Evolutionary conservation across 1,284 basidiomycete genomes (phyloP).

Genomic region (Pseudozyma tsukubaensis): DNA sequence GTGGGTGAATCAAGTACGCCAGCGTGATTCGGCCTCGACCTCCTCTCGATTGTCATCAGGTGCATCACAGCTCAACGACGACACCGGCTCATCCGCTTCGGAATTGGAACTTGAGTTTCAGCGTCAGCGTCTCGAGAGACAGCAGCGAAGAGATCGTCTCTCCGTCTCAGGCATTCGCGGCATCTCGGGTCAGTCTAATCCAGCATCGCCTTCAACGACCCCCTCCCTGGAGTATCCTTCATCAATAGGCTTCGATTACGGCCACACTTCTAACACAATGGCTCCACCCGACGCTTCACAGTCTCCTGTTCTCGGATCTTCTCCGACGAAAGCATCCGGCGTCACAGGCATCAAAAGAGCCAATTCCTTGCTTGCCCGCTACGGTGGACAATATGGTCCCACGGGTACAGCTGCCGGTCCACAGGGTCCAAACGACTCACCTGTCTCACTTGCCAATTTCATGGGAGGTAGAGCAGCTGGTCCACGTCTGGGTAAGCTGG

Average conservation of each 20-base stretch:
- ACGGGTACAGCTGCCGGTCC: constrained; percentile 60
- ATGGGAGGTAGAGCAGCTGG: constrained; percentile 66
- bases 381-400: constrained; percentile 66
- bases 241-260: constrained; percentile 4
- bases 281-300: constrained; percentile 30
- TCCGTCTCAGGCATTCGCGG: constrained; percentile 41
- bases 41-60: constrained; percentile 10
- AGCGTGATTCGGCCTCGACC: constrained; percentile 38
- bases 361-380: constrained; percentile 60
- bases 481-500: constrained; percentile 63
- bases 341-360: constrained; percentile 41
- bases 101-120: constrained; percentile 44
- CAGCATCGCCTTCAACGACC: constrained; percentile 34
- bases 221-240: constrained; percentile 24
- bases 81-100: constrained; percentile 20
- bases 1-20: constrained; percentile 44
- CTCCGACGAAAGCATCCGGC: constrained; percentile 40
- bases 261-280: constrained; percentile 13
- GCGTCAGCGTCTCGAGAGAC: constrained; percentile 39
- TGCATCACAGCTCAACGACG: constrained; percentile 2
- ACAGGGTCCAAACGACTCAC: constrained; percentile 30
- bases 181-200: constrained; percentile 35
- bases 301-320: constrained; percentile 34
- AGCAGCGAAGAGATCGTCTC: constrained; percentile 39
- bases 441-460: constrained; percentile 65